A percentile compares a stretch with the other conserved stretches of the same genome.
Evolutionary conservation across 768 basidiomycete genomes (phyloP).

Genomic region (Boletus tomentosulus): DNA sequence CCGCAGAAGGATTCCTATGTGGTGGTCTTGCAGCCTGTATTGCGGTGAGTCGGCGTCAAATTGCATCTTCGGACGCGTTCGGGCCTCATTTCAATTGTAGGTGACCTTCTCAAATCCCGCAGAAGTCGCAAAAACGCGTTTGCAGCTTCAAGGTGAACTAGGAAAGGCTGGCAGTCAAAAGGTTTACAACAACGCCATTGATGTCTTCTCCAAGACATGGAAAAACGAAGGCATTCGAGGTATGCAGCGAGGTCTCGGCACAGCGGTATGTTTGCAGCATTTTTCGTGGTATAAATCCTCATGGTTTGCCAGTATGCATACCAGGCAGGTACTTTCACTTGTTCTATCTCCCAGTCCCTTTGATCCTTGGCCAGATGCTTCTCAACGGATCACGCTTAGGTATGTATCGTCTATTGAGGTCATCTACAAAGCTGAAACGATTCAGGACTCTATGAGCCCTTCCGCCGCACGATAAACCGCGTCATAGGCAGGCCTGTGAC

Average conservation of each 20-base stretch:
- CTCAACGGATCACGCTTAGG: conserved; percentile 90
- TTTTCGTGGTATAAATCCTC: conserved; percentile 3
- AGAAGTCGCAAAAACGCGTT: conserved; percentile 81
- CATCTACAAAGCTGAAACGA: conserved; percentile 11
- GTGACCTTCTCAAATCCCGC: conserved; percentile 79
- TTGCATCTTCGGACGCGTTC: not conserved
- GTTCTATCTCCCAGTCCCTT: not conserved
- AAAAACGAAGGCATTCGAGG: conserved; percentile 85
- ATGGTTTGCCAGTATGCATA: conserved; percentile 67
- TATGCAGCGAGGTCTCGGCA: conserved; percentile 86
- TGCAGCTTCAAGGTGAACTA: conserved; percentile 95
- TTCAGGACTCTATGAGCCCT: conserved; percentile 94
- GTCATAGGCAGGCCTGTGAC: conserved; percentile 58
- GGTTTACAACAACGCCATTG: conserved; percentile 87
- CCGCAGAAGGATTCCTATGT: conserved; percentile 77
- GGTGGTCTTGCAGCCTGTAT: conserved; percentile 91
- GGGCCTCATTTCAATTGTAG: conserved; percentile 34
- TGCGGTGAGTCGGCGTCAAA: conserved; percentile 49
- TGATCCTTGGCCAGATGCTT: conserved; percentile 56
- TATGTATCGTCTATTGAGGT: conserved; percentile 25
- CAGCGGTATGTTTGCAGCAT: conserved; percentile 60
- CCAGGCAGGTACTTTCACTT: conserved; percentile 53
- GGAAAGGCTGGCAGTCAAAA: conserved; percentile 64
- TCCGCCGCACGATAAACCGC: conserved; percentile 68
- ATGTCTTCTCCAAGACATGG: conserved; percentile 86